A percentile compares a stretch with the other conserved stretches of the same genome.
Conservation (phyloP, 2,329 filamentous ascomycete genomes). For the Chaetomium sp. region DNA sequence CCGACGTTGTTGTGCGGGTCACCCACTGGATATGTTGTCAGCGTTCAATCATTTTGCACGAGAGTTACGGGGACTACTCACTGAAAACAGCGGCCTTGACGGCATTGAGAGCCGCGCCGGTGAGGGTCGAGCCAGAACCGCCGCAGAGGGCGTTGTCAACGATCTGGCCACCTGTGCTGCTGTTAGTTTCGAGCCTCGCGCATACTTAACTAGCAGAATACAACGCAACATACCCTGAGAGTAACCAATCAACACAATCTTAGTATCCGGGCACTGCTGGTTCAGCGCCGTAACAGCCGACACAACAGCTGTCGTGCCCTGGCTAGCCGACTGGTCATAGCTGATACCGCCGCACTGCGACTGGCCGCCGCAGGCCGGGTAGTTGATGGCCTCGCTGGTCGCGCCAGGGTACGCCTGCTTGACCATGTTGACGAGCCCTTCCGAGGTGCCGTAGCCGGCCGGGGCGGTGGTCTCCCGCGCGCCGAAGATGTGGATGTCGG, state of each 20-base stretch:
- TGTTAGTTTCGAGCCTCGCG: too few species aligned
- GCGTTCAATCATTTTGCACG: too few species aligned
- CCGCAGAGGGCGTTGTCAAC: slow-evolving; percentile 59
- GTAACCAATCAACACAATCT: slow-evolving; percentile 57
- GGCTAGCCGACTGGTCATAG: slow-evolving; percentile 52
- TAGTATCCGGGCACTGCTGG: slow-evolving; percentile 46
- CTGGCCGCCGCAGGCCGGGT: slow-evolving; percentile 59
- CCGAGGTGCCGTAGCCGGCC: slow-evolving; percentile 46
- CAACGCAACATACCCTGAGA: slow-evolving; percentile 54
- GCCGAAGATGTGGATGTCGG: slow-evolving; percentile 39
- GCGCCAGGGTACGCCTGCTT: slow-evolving; percentile 41
- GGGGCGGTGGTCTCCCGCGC: slow-evolving; percentile 44
- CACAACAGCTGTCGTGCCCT: slow-evolving; percentile 53
- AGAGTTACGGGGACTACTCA: not conserved
- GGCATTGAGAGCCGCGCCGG: slow-evolving; percentile 42
- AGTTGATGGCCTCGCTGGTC: slow-evolving; percentile 48
- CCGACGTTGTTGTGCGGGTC: slow-evolving; percentile 52
- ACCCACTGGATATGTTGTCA: slow-evolving; percentile 35
- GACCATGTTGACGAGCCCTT: slow-evolving; percentile 45
- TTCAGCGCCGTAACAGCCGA: slow-evolving; percentile 54
- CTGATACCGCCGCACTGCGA: slow-evolving; percentile 49
- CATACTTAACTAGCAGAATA: too few species aligned
- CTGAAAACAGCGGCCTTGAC: slow-evolving; percentile 58
- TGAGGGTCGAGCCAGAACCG: slow-evolving; percentile 44
- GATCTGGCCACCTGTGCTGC: slow-evolving; percentile 49